Evolutionary conservation across 768 basidiomycete genomes (phyloP), one percentile per base, ranked within the genome.

Genomic region (Mycena epipterygia): DNA sequence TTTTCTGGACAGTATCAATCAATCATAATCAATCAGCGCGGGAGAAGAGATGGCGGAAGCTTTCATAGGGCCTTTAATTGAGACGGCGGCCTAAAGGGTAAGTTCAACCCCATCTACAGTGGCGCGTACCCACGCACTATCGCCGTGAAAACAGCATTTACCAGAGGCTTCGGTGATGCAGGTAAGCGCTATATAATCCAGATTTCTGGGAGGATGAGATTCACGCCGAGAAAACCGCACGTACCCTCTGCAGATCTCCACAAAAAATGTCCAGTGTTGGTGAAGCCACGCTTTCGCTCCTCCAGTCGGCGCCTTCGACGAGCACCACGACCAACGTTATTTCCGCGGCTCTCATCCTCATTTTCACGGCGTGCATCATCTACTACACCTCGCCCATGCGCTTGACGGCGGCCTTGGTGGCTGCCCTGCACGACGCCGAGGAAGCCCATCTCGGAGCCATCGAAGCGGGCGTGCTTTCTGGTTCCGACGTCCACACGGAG

Each of bases 351-450:
- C 17, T 52, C 7, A 41, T 49, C 44, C 42, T 66, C n/a, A n/a
- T 19, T 8, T 37, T 39, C 17, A 25, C 55, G 19, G 42, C 32
- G 17, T 48, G 17, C 44, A 14, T 39, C 23, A 3, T 39, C 44
- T 32, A 39, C 53, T 49, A 49, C 35, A 39, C 44, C 32, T 66
- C 64, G 25, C 64, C 64, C n/a, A 48, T 27, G 23, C 55, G 64
- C 5, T 19, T 66, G 55, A 49, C 55, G 1, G 42, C 44, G 12
- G 25, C 21, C 46, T 30, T 66, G 25, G 32, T 66, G 1, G 32
- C 17, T 1, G 44, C 42, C 5, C 33, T 66, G 44, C 55, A 48
- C 17, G 64, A 66, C n/a, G 39, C 64, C 35, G 64, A 66, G 33
- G 64, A 66, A 25, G 42, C 32, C 0, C 64, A 66, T 39, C 12